These are phyloP conservation scores for Karstenula rhodostoma DNA, from an alignment of 2,329 filamentous ascomycete species.

Conservation along the genomic window DNA sequence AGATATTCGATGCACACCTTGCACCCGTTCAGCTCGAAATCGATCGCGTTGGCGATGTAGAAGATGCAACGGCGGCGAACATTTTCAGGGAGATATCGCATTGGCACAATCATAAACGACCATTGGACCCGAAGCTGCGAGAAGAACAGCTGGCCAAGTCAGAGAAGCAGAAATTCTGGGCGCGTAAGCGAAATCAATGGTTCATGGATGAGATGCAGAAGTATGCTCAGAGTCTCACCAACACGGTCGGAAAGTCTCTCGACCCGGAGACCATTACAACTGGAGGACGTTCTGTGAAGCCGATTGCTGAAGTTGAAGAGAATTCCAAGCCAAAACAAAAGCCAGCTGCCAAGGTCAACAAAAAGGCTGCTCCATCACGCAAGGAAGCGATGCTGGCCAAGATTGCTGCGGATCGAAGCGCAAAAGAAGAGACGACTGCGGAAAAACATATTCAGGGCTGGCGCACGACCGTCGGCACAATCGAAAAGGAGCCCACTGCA, in stretches of 20 bases:
- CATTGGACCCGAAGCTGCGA: conserved; percentile 53
- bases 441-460: conserved; percentile 56
- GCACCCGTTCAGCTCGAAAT: conserved; percentile 52
- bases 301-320: conserved; percentile 26
- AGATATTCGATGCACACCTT: conserved; percentile 58
- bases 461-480: conserved; percentile 54
- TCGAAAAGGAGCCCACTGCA: conserved; percentile 57
- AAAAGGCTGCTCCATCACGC: conserved; percentile 43
- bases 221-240: conserved; percentile 76
- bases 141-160: conserved; percentile 40
- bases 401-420: conserved; percentile 52
- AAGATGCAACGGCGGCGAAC: conserved; percentile 43
- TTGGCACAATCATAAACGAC: conserved; percentile 69
- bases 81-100: conserved; percentile 62
- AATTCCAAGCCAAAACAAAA: conserved; percentile 35
- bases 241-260: conserved; percentile 67
- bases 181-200: conserved; percentile 64
- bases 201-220: conserved; percentile 72
- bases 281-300: conserved; percentile 26
- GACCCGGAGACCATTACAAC: conserved; percentile 71
- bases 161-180: conserved; percentile 47
- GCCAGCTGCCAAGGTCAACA: conserved; percentile 26
- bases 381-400: conserved; percentile 56
- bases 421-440: conserved; percentile 52
- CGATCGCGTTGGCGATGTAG: conserved; percentile 44